Evolutionary conservation across 805 yeast species (phyloP), one percentile per base, ranked within the genome.

Genomic region (Schizosaccharomyces cryophilus): DNA sequence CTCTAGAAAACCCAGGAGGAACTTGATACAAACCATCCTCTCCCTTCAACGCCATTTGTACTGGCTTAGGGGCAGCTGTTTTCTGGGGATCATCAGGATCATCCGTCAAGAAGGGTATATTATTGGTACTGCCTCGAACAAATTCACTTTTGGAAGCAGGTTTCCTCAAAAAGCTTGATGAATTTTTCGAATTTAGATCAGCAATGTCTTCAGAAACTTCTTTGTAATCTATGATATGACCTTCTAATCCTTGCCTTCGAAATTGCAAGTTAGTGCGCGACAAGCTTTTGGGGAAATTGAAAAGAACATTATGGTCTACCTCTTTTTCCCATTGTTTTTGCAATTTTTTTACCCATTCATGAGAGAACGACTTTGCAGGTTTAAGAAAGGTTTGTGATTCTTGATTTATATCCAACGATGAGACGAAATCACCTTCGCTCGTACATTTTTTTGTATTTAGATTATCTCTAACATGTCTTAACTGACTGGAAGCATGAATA

Each of bases 1-100:
- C 95, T 63, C 97, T 75, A 5, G 78, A 68, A 61, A 93, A 75
- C 0, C 96, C 96, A 21, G 83, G 90, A 0, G 96, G 93, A 1
- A 80, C 71, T 69, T 87, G 94, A 67, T 83, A 85, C 45, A 93
- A 71, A 0, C 97, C 98, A 40, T 79, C 75, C 2, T 71, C 72
- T 67, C 83, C 78, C 66, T 84, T 93, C 58, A 85, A 51, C 15
- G 63, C 42, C n/a, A 61, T 61, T 15, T 61, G 60, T 4, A 76
- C 69, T 2, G 61, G 63, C 5, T 63, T 66, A 26, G 62, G 65
- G 24, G 62, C 62, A 7, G 65, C 66, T 3, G 62, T 62, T 11
- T 66, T 63, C 5, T 66, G 65, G 3, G 69, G 64, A 19, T 67
- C 66, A 11, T 65, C 68, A 4, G 65, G 54, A 13, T 67, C 61